Evolutionary conservation across 768 basidiomycete species (phyloP).

Genomic region (Guyanaporus albipodus): DNA sequence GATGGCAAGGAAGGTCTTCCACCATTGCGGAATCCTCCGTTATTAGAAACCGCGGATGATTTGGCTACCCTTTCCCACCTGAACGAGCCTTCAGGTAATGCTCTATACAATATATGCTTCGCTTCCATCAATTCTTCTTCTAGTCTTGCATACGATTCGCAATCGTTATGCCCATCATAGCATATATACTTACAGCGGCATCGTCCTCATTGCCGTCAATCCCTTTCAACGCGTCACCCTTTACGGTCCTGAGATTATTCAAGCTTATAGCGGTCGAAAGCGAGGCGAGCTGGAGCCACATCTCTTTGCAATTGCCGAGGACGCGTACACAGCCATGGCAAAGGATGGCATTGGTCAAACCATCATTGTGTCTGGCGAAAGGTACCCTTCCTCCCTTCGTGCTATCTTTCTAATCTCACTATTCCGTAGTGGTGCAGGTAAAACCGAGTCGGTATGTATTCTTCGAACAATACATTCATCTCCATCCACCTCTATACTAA

Average conservation of each 20-base stretch:
- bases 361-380: constrained; percentile 98
- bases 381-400: constrained; percentile 44
- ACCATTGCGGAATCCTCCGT: constrained; percentile 92
- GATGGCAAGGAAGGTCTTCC: constrained; percentile 79
- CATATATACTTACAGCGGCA: constrained; percentile 98
- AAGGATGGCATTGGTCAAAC: constrained; percentile 94
- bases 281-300: constrained; percentile 97
- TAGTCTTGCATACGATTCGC: constrained; percentile 94
- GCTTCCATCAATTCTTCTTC: background rate
- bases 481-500: constrained; percentile 1
- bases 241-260: constrained; percentile 95
- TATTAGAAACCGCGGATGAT: constrained; percentile 96
- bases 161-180: constrained; percentile 96
- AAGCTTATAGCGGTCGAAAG: constrained; percentile 88
- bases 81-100: constrained; percentile 90
- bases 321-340: constrained; percentile 97
- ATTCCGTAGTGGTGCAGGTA: constrained; percentile 87
- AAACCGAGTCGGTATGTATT: constrained; percentile 86
- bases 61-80: constrained; percentile 96
- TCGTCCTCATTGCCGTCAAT: constrained; percentile 97
- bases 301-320: constrained; percentile 98
- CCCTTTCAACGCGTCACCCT: constrained; percentile 97
- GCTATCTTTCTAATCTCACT: constrained; percentile 8
- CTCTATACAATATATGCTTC: constrained; percentile 15
- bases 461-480: background rate